These are phyloP conservation scores for Hysterium pulicare DNA, from an alignment of 2,329 filamentous ascomycete species.

Conservation along the genomic window DNA sequence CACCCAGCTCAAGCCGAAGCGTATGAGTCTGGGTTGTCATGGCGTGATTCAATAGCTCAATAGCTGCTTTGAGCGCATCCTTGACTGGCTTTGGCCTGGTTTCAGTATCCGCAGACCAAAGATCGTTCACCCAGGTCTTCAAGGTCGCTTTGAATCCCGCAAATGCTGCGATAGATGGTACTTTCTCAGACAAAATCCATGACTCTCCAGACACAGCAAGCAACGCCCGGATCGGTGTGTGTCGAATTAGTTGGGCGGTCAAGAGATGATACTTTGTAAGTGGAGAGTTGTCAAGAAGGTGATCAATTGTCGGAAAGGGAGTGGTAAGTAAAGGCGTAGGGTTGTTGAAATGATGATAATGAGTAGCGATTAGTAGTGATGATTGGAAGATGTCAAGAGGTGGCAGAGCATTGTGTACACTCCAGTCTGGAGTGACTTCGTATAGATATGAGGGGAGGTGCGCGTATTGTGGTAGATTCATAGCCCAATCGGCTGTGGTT, in stretches of 20 bases:
- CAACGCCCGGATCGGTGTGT: slow-evolving; percentile 40
- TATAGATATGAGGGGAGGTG: slow-evolving; percentile 22
- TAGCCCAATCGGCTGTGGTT: slow-evolving; percentile 19
- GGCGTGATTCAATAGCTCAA: slow-evolving; percentile 25
- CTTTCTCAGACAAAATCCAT: slow-evolving; percentile 45
- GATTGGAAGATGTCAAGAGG: slow-evolving; percentile 36
- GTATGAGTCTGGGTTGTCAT: slow-evolving; percentile 16
- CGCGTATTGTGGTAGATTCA: slow-evolving; percentile 16
- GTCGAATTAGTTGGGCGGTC: slow-evolving; percentile 35
- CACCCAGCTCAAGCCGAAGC: slow-evolving; percentile 22
- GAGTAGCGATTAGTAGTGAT: slow-evolving; percentile 33
- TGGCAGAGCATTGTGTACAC: slow-evolving; percentile 1
- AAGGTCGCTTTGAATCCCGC: slow-evolving; percentile 28
- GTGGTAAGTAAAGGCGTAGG: slow-evolving; percentile 13
- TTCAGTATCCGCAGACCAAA: slow-evolving; percentile 19
- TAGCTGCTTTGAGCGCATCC: slow-evolving; percentile 25
- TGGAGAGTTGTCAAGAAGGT: slow-evolving; percentile 21
- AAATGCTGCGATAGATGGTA: slow-evolving; percentile 33
- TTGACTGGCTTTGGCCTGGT: slow-evolving; percentile 10
- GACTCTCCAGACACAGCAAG: slow-evolving; percentile 44
- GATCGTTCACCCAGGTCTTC: slow-evolving; percentile 33
- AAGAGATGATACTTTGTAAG: slow-evolving; percentile 28
- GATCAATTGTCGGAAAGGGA: slow-evolving; percentile 16
- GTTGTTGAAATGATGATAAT: slow-evolving; percentile 24
- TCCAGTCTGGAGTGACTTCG: slow-evolving; percentile 16